Evolutionary conservation across 2,329 filamentous ascomycete species (phyloP).

Genomic region (Pestalotiopsis sp.): DNA sequence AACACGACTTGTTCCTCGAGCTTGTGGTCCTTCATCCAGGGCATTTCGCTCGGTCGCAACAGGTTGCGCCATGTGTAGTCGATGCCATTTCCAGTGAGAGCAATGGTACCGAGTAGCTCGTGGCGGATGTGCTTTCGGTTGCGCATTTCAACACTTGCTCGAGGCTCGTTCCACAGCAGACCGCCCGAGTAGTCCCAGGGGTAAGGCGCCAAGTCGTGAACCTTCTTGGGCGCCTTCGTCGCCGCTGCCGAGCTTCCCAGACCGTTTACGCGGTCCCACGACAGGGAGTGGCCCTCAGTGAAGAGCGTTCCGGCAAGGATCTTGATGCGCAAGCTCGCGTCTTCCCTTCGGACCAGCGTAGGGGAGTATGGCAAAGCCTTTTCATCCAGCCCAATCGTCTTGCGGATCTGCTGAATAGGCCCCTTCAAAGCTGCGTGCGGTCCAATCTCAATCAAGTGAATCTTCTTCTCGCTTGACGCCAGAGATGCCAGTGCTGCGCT

Average conservation of each 20-base stretch:
- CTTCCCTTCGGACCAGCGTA: neutral
- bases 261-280: neutral
- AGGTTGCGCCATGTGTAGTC: constrained; percentile 39
- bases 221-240: neutral
- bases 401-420: constrained; percentile 4
- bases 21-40: constrained; percentile 52
- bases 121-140: constrained; percentile 37
- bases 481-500: constrained; percentile 19
- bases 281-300: neutral
- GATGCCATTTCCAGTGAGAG: constrained; percentile 30
- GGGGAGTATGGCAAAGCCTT: neutral
- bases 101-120: constrained; percentile 40
- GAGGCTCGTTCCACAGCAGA: constrained; percentile 41
- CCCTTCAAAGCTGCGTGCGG: constrained; percentile 8
- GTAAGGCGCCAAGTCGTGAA: constrained; percentile 44
- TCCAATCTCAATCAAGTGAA: constrained; percentile 4
- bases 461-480: neutral
- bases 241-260: neutral
- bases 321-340: neutral
- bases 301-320: constrained; percentile 1
- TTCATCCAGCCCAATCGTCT: neutral
- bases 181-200: constrained; percentile 46
- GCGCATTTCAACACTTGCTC: constrained; percentile 35
- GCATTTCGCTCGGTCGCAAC: constrained; percentile 36
- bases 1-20: constrained; percentile 52